phyloP scores from a whole-genome alignment of 352 stramenopile species.

The Pythium monospermum region DNA sequence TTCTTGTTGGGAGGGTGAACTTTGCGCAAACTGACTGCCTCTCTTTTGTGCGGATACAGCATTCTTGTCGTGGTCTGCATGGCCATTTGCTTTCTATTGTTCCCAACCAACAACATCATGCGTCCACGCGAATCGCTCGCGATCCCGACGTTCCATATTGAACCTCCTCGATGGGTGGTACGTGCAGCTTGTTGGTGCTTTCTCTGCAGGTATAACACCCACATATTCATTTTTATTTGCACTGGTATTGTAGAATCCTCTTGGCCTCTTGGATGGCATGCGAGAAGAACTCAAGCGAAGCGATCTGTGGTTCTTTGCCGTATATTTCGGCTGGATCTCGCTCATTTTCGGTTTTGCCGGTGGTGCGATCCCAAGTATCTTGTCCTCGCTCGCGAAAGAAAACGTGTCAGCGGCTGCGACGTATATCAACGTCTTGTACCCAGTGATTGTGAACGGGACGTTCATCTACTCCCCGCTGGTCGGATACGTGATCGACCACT shows the following conservation, averaged over 20 bases:
- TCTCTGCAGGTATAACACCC: too few species aligned
- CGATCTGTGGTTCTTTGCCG: slow-evolving; percentile 75
- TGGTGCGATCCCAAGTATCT: slow-evolving; percentile 66
- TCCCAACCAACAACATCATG: slow-evolving; percentile 70
- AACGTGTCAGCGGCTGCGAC: slow-evolving; percentile 27
- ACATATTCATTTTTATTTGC: too few species aligned
- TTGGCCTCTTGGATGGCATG: slow-evolving; percentile 53
- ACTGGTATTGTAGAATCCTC: slow-evolving; percentile 50
- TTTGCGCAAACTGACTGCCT: too few species aligned
- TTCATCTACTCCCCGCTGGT: slow-evolving; percentile 74
- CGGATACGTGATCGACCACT: slow-evolving; percentile 71
- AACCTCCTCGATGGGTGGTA: slow-evolving; percentile 54
- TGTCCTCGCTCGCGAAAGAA: slow-evolving; percentile 31
- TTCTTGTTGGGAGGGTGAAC: background rate
- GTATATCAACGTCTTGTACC: slow-evolving; percentile 72
- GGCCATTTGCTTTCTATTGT: slow-evolving; percentile 51
- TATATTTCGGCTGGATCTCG: slow-evolving; percentile 80
- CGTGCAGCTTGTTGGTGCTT: slow-evolving; percentile 1
- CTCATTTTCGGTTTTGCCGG: slow-evolving; percentile 77
- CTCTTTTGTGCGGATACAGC: slow-evolving; percentile 20
- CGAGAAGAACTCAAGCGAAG: slow-evolving; percentile 38
- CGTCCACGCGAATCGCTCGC: slow-evolving; percentile 33
- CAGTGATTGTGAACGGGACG: slow-evolving; percentile 72
- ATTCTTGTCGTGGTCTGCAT: slow-evolving; percentile 41
- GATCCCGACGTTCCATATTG: slow-evolving; percentile 46